phyloP scores from a whole-genome alignment of 2,329 filamentous ascomycete species.

The Colletotrichum sp. region DNA sequence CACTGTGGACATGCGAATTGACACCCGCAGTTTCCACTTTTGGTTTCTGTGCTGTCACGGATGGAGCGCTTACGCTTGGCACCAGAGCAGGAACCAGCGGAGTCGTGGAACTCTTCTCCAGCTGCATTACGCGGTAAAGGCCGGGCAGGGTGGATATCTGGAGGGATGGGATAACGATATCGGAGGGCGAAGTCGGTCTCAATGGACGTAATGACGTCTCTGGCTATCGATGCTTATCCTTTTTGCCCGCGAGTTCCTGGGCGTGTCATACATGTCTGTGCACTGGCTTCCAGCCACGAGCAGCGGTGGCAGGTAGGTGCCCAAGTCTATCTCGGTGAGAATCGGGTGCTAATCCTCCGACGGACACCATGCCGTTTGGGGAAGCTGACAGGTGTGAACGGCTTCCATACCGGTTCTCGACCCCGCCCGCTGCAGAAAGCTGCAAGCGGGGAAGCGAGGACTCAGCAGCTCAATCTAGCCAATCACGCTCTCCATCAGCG shows the following conservation, averaged over 20 bases:
- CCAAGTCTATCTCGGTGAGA: neutral
- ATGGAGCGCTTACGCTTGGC: slow-evolving; percentile 4
- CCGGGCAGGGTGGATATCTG: neutral
- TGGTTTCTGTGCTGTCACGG: slow-evolving; percentile 1
- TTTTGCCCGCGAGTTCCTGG: neutral
- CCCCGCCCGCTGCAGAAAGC: slow-evolving; percentile 12
- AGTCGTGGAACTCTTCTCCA: slow-evolving; percentile 7
- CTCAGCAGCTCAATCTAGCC: neutral
- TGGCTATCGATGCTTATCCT: neutral
- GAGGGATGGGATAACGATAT: slow-evolving; percentile 4
- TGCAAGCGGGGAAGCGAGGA: neutral
- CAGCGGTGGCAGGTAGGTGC: neutral
- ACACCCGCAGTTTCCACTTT: neutral
- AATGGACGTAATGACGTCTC: neutral
- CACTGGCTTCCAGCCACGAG: neutral
- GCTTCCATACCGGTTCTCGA: neutral
- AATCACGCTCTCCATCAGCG: neutral
- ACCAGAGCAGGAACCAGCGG: neutral
- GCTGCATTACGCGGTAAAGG: neutral
- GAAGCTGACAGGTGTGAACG: slow-evolving; percentile 13
- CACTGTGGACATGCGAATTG: neutral
- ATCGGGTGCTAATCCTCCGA: neutral
- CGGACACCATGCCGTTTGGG: neutral
- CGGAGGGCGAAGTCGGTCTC: neutral
- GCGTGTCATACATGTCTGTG: neutral